Evolutionary conservation across 2,329 filamentous ascomycete genomes (phyloP), one percentile per base, ranked within the genome.

Genomic region (Fusarium sp.): DNA sequence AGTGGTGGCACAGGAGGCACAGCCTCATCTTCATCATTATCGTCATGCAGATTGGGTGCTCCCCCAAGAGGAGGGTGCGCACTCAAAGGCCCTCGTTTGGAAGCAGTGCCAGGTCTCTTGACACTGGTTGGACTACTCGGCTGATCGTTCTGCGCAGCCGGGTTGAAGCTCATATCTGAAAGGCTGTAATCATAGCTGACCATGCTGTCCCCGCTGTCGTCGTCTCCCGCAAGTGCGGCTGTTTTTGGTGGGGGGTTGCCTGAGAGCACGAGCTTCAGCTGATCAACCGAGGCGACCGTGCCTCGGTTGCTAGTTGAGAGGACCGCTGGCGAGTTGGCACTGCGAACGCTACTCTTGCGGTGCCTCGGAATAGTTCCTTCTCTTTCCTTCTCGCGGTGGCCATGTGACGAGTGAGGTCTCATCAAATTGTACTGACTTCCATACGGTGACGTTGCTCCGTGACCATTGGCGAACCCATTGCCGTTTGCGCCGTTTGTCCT

Each of bases 171-270:
- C 22, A 88, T 80, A 74, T 93, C 91, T 9, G 90, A 92, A n/a
- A 87, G 84, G 46, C 87, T 87, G 70, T 88, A 85, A 60, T 92
- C 90, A 69, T 90, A 91, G 80, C 90, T 92, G 68, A 91, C 86
- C 83, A 93, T 87, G 78, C 90, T 92, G 57, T 93, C 91, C 74
- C 84, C 89, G 57, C 84, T 86, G 62, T 87, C 87, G 54, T 86
- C 84, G 22, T 84, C 77, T 30, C 79, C 81, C 6, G 75, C 68
- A 12, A 79, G 78, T 4, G 81, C 80, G 3, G 81, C 80, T 16
- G 80, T 80, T 44, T 82, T 82, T 12, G 80, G 77, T 7, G 79
- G 76, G 13, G 74, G 71, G 44, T 87, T 85, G 34, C 88, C 88
- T 1, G 85, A 84, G 18, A 91, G 79, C 20, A 89, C 86, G 77